These are phyloP conservation scores for Aspergillus sp. DNA, from an alignment of 2,329 filamentous ascomycete genomes.

Conservation along the genomic window DNA sequence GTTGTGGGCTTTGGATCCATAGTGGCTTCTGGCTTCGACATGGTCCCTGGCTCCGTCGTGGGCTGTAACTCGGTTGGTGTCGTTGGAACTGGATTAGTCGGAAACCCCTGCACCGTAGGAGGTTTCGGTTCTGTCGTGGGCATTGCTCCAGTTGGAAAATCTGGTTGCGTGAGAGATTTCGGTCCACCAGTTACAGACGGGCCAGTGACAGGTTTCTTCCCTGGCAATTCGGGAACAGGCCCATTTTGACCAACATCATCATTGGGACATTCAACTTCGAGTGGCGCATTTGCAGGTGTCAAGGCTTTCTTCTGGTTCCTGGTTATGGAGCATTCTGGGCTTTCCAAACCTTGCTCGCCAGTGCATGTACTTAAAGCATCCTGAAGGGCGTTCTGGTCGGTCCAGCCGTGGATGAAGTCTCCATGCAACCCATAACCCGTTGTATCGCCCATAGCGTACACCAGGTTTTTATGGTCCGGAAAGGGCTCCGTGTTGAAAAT, in stretches of 20 bases:
- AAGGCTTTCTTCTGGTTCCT: slow-evolving; percentile 6
- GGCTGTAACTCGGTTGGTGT: too few species aligned
- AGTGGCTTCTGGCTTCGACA: background rate
- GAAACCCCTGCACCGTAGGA: too few species aligned
- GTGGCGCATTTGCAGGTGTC: slow-evolving; percentile 3
- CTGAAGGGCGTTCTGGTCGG: slow-evolving; percentile 31
- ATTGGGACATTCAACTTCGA: slow-evolving; percentile 6
- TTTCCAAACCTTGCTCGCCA: slow-evolving; percentile 3
- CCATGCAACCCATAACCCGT: slow-evolving; percentile 49
- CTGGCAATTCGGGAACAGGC: slow-evolving; percentile 8
- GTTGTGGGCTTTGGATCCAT: too few species aligned
- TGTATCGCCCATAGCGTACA: slow-evolving; percentile 42
- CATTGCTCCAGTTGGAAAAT: too few species aligned
- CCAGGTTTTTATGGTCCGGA: slow-evolving; percentile 37
- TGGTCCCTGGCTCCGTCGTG: background rate
- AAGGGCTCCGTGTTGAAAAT: slow-evolving; percentile 48
- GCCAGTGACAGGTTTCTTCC: slow-evolving; percentile 7
- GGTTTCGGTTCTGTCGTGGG: too few species aligned
- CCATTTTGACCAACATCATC: slow-evolving; percentile 11
- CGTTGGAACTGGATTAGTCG: too few species aligned
- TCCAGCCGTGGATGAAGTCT: slow-evolving; percentile 46
- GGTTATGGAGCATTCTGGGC: slow-evolving; percentile 12
- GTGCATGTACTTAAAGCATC: slow-evolving; percentile 28
- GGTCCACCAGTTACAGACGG: background rate
- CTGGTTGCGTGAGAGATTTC: background rate